Conservation (phyloP, 805 yeast genomes). For the Suhomyces tanzawaensis region DNA sequence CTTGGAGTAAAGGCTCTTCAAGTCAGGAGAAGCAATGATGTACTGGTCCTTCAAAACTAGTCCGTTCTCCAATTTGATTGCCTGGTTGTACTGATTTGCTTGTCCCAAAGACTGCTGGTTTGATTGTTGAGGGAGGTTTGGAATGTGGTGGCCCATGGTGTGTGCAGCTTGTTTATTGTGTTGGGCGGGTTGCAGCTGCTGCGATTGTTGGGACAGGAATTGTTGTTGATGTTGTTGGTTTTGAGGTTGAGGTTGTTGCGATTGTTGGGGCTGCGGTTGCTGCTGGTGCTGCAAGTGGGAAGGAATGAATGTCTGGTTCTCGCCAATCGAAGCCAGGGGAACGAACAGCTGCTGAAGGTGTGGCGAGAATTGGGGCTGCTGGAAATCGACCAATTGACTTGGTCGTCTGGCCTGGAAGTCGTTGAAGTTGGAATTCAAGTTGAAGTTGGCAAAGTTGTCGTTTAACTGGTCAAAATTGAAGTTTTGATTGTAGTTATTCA, state of each 20-base stretch:
- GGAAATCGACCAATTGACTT: conserved; percentile 37
- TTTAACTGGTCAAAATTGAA: conserved; percentile 25
- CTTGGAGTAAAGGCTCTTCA: conserved; percentile 47
- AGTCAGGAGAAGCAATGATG: conserved; percentile 58
- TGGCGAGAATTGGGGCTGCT: conserved; percentile 9
- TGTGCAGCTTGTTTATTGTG: conserved; percentile 10
- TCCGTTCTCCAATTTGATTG: conserved; percentile 58
- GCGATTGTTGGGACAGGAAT: conserved; percentile 6
- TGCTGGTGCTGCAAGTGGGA: conserved; percentile 13
- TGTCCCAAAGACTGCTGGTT: conserved; percentile 5
- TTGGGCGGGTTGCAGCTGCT: conserved; percentile 5
- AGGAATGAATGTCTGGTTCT: conserved; percentile 8
- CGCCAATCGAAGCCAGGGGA: conserved; percentile 7
- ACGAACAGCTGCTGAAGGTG: conserved; percentile 9
- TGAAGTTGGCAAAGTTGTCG: conserved; percentile 30
- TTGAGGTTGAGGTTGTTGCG: conserved; percentile 8
- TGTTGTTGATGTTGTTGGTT: conserved; percentile 10
- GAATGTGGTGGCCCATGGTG: neutral
- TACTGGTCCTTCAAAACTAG: conserved; percentile 52
- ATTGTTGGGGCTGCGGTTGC: neutral
- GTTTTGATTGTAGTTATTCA: conserved; percentile 25
- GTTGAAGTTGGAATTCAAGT: conserved; percentile 31
- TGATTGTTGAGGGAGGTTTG: neutral
- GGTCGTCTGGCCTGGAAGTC: conserved; percentile 45
- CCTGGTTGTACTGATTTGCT: conserved; percentile 9